Percentiles rank a stretch among this genome's conserved stretches.
These are phyloP conservation scores for Aquanectria penicillioides DNA, from an alignment of 2,329 filamentous ascomycete genomes.

Conservation along the genomic window DNA sequence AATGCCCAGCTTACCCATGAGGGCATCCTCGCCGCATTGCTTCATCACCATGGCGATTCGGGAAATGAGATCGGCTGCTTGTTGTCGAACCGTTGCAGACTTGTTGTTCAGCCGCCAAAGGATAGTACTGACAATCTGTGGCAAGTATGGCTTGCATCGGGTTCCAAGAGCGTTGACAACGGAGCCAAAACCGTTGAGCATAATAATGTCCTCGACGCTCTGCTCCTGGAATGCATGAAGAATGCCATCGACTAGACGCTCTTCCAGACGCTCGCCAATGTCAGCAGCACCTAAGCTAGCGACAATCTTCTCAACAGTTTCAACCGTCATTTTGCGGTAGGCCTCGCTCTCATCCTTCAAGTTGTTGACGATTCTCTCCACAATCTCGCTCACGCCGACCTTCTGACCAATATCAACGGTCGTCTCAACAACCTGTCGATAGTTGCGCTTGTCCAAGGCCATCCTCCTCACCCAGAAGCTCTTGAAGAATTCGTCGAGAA, in stretches of 20 bases:
- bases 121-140: conserved; percentile 96
- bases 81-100: conserved; percentile 93
- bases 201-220: conserved; percentile 93
- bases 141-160: conserved; percentile 94
- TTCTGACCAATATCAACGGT: conserved; percentile 98
- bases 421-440: conserved; percentile 96
- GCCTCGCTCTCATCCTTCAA: conserved; percentile 98
- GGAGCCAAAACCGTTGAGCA: conserved; percentile 97
- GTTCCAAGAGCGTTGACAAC: conserved; percentile 95
- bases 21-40: conserved; percentile 93
- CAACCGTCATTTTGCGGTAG: conserved; percentile 98
- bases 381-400: conserved; percentile 95
- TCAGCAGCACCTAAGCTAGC: conserved; percentile 93
- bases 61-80: conserved; percentile 95
- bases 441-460: conserved; percentile 97
- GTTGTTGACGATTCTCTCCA: conserved; percentile 92
- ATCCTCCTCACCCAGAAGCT: conserved; percentile 98
- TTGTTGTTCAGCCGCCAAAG: conserved; percentile 98
- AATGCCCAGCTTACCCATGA: conserved; percentile 94
- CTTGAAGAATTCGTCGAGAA: conserved; percentile 97
- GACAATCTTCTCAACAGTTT: conserved; percentile 96
- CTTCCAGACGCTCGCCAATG: conserved; percentile 90
- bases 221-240: conserved; percentile 98
- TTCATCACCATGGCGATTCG: conserved; percentile 99
- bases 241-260: conserved; percentile 93